Evolutionary conservation across 176 grass and related monocot species (phyloP), one percentile per base, ranked within the genome.

Genomic region (Paspalum vaginatum): DNA sequence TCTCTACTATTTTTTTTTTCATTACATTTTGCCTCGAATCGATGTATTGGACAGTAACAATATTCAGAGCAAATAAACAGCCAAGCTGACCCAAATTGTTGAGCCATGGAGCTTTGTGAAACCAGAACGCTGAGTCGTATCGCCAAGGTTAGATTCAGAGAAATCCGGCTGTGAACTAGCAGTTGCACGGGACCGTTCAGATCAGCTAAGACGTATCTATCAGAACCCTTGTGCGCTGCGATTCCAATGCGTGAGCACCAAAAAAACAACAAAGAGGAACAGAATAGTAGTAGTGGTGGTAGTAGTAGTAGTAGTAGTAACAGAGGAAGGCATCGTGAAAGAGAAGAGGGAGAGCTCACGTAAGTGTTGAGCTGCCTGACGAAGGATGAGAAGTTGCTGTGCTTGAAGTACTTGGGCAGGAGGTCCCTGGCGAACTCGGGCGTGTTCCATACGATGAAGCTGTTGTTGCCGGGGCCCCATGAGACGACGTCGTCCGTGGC

Each of bases 301-400:
- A 4, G 51, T 59, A 22, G 15, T 32, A 32, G 32, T n/a, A 32
- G 2, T 32, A 32, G 32, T 32, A 32, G 32, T 32, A 32, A 32
- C 32, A 32, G 32, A 32, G 32, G 2, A 32, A 32, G 32, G 32
- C 32, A 32, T 32, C 2, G 32, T 32, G 32, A 32, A 32, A 32
- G 32, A 32, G 32, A 32, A 32, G 32, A 3, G 11, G 38, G 16
- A n/a, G 57, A 4, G 13, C 66, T 50, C 70, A 97, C 93, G 64
- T 97, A 97, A 18, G 93, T 97, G 85, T 97, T 97, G 80, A 97
- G 91, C 86, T 97, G 93, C 24, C 93, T 67, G 65, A 97, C 93
- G 83, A 97, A 97, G 68, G 89, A 92, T 1, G 93, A 97, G 88
- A 97, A 97, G 80, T 97, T 97, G 75, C 78, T 97, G 80, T 97